phyloP scores from a whole-genome alignment of 441 rosid species.

The Aquilaria agallochum region DNA sequence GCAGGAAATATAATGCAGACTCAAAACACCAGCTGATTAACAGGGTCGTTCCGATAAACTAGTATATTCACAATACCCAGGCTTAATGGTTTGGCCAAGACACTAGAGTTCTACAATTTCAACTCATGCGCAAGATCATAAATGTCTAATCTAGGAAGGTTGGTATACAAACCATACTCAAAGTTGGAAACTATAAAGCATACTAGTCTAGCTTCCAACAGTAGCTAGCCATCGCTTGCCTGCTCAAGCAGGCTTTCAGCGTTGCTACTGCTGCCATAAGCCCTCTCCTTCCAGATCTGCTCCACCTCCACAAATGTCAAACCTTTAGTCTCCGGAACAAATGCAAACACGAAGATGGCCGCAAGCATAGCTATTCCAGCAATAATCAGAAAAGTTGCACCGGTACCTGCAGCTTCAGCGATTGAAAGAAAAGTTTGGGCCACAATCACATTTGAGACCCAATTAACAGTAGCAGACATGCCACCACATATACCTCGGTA shows the following conservation, averaged over 20 bases:
- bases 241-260: constrained; percentile 57
- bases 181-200: too few relatives aligned
- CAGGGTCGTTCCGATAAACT: too few relatives aligned
- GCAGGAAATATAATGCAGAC: too few relatives aligned
- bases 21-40: too few relatives aligned
- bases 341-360: constrained; percentile 42
- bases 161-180: too few relatives aligned
- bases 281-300: constrained; percentile 79
- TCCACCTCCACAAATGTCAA: constrained; percentile 82
- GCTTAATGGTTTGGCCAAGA: too few relatives aligned
- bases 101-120: too few relatives aligned
- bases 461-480: constrained; percentile 88
- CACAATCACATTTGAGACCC: constrained; percentile 81
- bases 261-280: constrained; percentile 46
- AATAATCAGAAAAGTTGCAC: constrained; percentile 72
- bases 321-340: constrained; percentile 83
- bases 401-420: constrained; percentile 57
- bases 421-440: constrained; percentile 64
- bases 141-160: too few relatives aligned
- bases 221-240: constrained; percentile 19
- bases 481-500: constrained; percentile 91
- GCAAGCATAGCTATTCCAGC: constrained; percentile 67
- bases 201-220: too few relatives aligned
- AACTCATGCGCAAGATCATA: too few relatives aligned
- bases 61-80: too few relatives aligned